Conservation (phyloP, 2,329 filamentous ascomycete species). For the Colletotrichum sp. region DNA sequence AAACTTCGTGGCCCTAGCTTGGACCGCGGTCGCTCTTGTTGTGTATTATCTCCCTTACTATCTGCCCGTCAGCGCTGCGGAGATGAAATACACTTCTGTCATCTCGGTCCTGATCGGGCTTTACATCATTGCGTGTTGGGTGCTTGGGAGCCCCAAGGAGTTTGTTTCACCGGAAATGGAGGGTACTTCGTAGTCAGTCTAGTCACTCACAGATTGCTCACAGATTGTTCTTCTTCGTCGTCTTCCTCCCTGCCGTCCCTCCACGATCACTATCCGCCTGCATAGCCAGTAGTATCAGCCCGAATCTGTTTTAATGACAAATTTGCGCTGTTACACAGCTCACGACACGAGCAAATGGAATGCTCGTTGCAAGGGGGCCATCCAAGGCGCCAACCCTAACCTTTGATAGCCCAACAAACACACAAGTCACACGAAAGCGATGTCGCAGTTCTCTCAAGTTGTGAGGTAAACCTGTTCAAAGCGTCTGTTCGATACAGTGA, state of each 20-base stretch:
- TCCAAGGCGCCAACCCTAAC: background rate
- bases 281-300: background rate
- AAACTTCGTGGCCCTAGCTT: conserved; percentile 28
- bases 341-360: background rate
- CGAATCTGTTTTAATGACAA: background rate
- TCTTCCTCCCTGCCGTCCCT: no score
- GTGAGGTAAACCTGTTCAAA: background rate
- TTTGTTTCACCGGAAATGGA: background rate
- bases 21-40: conserved; percentile 25
- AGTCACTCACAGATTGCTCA: background rate
- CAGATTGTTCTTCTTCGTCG: no score
- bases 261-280: background rate
- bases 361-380: background rate
- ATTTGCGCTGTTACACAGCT: background rate
- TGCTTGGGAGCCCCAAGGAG: background rate
- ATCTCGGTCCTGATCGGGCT: conserved; percentile 24
- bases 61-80: conserved; percentile 17
- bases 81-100: conserved; percentile 31
- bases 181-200: background rate
- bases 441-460: background rate
- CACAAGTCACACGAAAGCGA: background rate
- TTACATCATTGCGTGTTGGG: conserved; percentile 22
- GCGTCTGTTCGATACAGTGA: background rate
- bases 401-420: background rate
- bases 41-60: conserved; percentile 34